Percentiles rank a stretch among this genome's conserved stretches.
phyloP scores from a whole-genome alignment of 768 basidiomycete species.

The Trametes maxima region DNA sequence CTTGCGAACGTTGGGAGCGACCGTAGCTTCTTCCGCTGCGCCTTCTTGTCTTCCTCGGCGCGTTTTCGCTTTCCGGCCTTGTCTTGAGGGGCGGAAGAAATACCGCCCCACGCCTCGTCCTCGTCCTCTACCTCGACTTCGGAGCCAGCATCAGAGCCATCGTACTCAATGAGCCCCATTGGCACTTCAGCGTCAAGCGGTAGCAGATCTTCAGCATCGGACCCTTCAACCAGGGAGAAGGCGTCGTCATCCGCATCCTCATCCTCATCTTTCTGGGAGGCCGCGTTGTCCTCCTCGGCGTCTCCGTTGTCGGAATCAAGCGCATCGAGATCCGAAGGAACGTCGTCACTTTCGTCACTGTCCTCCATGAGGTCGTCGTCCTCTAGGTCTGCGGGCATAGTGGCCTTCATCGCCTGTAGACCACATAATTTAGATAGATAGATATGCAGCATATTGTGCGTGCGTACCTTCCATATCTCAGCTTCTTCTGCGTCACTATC shows the following conservation, averaged over 20 bases:
- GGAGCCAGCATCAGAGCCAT: constrained; percentile 52
- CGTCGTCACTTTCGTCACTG: constrained; percentile 34
- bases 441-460: too few species aligned
- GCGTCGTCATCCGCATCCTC: constrained; percentile 46
- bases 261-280: constrained; percentile 30
- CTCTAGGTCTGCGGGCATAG: constrained; percentile 60
- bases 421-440: neutral
- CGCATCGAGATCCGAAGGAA: constrained; percentile 29
- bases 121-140: constrained; percentile 47
- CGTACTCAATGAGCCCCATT: constrained; percentile 60
- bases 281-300: constrained; percentile 30
- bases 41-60: constrained; percentile 38
- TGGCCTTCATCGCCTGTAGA: constrained; percentile 83
- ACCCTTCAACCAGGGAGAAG: constrained; percentile 61
- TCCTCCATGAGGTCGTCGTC: constrained; percentile 37
- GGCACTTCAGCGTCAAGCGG: constrained; percentile 58
- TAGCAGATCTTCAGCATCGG: constrained; percentile 73
- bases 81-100: constrained; percentile 33
- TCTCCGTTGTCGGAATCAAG: constrained; percentile 30
- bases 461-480: constrained; percentile 86
- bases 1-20: constrained; percentile 81
- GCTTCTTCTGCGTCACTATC: constrained; percentile 59
- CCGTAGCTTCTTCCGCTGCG: constrained; percentile 67
- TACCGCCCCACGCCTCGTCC: constrained; percentile 60
- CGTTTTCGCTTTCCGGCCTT: constrained; percentile 49